A percentile compares a stretch with the other conserved stretches of the same genome.
Conservation (phyloP, 441 rosid species). For the Gossypium trilobum region DNA sequence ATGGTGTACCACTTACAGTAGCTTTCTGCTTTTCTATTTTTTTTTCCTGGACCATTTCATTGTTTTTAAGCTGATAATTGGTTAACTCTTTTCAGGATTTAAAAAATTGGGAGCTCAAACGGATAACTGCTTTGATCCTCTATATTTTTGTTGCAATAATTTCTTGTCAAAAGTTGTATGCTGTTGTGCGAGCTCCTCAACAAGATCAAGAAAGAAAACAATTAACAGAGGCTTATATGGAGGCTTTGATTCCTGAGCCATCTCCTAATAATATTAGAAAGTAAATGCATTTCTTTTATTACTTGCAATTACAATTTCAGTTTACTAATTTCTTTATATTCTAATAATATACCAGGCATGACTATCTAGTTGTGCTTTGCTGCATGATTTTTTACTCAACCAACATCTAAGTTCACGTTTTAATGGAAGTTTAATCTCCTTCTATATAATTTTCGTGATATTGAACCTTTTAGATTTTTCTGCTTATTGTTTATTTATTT, state of each 20-base stretch:
- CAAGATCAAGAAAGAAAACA: slow-evolving; percentile 52
- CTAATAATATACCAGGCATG: not conserved
- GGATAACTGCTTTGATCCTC: slow-evolving; percentile 47
- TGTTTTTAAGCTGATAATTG: slow-evolving; percentile 17
- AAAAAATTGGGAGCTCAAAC: slow-evolving; percentile 62
- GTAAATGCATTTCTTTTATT: slow-evolving; percentile 33
- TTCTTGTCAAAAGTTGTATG: slow-evolving; percentile 56
- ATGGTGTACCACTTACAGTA: not conserved
- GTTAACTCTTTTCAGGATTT: slow-evolving; percentile 49
- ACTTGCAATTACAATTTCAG: slow-evolving; percentile 3
- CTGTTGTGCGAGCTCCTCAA: slow-evolving; percentile 57
- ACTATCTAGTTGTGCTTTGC: not conserved
- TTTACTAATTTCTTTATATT: not conserved
- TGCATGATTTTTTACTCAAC: not conserved
- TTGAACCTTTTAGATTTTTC: not conserved
- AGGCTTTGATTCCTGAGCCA: slow-evolving; percentile 89
- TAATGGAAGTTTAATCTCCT: not conserved
- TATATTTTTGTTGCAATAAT: slow-evolving; percentile 46
- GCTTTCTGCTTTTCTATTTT: not conserved
- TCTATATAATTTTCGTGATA: not conserved
- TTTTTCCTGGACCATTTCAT: not conserved
- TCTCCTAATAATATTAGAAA: slow-evolving; percentile 62
- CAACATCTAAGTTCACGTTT: not conserved
- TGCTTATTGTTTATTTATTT: not conserved
- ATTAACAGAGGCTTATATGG: slow-evolving; percentile 87